phyloP scores from a whole-genome alignment of 441 rosid species.

The Aquilaria agallochum region DNA sequence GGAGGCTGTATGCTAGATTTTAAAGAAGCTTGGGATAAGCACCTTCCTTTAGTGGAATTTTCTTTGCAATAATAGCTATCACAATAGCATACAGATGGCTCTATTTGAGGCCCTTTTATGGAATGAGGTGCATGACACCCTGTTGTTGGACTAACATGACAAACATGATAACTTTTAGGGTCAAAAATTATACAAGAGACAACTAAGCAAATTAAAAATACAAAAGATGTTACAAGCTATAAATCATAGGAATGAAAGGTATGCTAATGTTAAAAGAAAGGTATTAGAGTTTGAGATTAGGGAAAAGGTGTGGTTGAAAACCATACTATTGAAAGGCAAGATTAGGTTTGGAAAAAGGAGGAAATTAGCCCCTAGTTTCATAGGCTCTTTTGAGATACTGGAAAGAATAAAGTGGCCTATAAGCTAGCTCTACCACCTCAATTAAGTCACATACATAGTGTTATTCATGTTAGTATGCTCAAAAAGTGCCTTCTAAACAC shows the following conservation, averaged over 20 bases:
- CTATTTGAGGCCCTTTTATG: not conserved
- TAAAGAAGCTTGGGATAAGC: too few relatives aligned
- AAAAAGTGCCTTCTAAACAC: too few relatives aligned
- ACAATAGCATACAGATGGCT: not conserved
- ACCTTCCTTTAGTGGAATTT: too few relatives aligned
- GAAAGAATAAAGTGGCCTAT: too few relatives aligned
- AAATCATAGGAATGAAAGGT: not conserved
- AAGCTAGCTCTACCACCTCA: too few relatives aligned
- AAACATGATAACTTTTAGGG: not conserved
- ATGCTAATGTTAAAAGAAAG: not conserved
- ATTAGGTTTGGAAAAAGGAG: constrained; percentile 1
- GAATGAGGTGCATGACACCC: not conserved
- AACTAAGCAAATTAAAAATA: not conserved
- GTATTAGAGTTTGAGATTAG: not conserved
- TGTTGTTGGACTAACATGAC: not conserved
- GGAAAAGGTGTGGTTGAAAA: constrained; percentile 2
- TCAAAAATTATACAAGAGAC: not conserved
- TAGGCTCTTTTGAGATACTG: not conserved
- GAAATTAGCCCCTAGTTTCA: not conserved
- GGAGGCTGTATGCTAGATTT: not conserved
- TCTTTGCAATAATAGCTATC: too few relatives aligned
- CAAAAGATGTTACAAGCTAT: not conserved
- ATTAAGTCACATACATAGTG: too few relatives aligned
- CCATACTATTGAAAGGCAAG: not conserved
- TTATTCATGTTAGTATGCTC: too few relatives aligned